Percentiles rank a stretch among this genome's conserved stretches.
These are phyloP conservation scores for Ziziphus jujuba DNA, from an alignment of 306 rosid species.

Conservation along the genomic window DNA sequence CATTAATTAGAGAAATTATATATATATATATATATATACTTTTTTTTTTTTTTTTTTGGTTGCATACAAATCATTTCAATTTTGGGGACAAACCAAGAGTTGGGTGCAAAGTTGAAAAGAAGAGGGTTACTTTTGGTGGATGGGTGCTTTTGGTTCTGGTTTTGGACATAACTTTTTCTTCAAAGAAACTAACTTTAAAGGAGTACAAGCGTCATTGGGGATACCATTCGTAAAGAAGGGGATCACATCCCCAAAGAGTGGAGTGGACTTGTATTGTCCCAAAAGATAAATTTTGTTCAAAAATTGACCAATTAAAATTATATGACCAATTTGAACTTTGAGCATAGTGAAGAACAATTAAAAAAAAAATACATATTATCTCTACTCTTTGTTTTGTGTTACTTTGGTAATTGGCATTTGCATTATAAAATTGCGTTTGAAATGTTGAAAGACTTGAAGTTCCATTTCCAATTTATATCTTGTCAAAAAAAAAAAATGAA, in stretches of 20 bases:
- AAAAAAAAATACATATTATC: too few relatives aligned
- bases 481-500: too few relatives aligned
- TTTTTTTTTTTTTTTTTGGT: too few relatives aligned
- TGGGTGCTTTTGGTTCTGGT: slow-evolving; percentile 1
- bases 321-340: too few relatives aligned
- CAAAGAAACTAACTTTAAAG: not conserved
- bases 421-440: too few relatives aligned
- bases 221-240: not conserved
- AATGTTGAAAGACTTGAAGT: too few relatives aligned
- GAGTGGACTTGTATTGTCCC: not conserved
- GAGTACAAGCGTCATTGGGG: not conserved
- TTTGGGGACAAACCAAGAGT: not conserved
- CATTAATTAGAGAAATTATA: not conserved
- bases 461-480: too few relatives aligned
- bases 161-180: not conserved
- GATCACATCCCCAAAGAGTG: not conserved
- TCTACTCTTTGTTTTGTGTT: too few relatives aligned
- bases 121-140: not conserved
- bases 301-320: not conserved
- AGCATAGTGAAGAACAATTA: too few relatives aligned
- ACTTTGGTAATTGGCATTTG: too few relatives aligned
- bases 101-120: not conserved
- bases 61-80: not conserved
- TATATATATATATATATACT: too few relatives aligned
- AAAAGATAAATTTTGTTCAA: not conserved